Base-by-base conservation (phyloP, 1,139 yeast species). In the Yamadazyma songkhlaensis region DNA sequence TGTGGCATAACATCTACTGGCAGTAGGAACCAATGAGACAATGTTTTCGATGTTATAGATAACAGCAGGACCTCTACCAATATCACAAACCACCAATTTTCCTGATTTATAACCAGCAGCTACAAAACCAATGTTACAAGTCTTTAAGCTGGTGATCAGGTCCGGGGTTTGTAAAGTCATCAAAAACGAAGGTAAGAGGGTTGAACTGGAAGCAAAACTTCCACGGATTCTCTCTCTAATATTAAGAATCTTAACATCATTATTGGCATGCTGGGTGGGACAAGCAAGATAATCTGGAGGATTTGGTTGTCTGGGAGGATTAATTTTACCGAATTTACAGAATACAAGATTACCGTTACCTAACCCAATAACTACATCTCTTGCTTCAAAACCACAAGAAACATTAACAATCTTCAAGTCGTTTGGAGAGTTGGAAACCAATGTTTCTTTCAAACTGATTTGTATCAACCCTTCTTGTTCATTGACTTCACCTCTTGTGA, bases 51-150 rank as follows among this genome's bases (percentile, higher is more conserved):
- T 45, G 46, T 79, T 73, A 50, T 70, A 77, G 23, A 90, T 84
- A 2, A 87, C 68, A 0, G 89, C 88, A 1, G 96, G 96, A 0
- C 95, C 95, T 42, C 97, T 72, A 40, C 88, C 72, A 10, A 68
- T 57, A 60, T 92, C 97, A 45, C 94, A 65, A 0, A 92, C 82
- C 3, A 84, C 62, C 24, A 92, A 49, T 30, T 80, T 72, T 17
- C 98, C 98, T 10, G 83, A 77, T 34, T 74, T 74, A 57, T 86
- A 89, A 0, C 86, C 96, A 35, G 87, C 67, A 0, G 89, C 95
- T 4, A 85, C 87, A 64, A 92, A 89, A 0, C 97, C 97, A 35
- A 88, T 70, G 45, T 84, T 77, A 45, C 90, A 81, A 58, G 85
- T 75, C 39, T 74, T 72, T 35, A 90, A 49, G 2, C 86, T 76